Evolutionary conservation across 75 land plant genomes (phyloP).

Genomic region (Pseudotsuga menziesii): DNA sequence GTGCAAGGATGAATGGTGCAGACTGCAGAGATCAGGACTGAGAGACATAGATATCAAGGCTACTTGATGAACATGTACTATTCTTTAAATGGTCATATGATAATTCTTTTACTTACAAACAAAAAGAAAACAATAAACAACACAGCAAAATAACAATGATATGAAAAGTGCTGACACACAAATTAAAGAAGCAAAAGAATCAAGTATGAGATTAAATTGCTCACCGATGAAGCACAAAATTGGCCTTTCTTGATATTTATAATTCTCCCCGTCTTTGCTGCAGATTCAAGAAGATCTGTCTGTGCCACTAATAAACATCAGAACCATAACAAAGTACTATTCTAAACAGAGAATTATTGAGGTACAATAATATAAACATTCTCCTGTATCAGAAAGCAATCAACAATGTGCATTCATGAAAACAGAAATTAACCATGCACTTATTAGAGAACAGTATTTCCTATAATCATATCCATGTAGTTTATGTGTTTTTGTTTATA

Average conservation of each 20-base stretch:
- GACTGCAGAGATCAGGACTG: no score
- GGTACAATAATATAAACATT: neutral
- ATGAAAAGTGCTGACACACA: conserved; percentile 1
- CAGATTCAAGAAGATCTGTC: conserved; percentile 96
- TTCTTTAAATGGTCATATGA: no score
- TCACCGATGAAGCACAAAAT: conserved; percentile 93
- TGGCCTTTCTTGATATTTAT: conserved; percentile 98
- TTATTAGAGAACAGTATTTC: neutral
- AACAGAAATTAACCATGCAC: neutral
- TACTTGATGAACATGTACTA: no score
- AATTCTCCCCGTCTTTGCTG: conserved; percentile 95
- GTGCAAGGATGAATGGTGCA: no score
- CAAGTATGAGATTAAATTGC: conserved; percentile 16
- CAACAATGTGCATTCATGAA: neutral
- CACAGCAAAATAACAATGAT: neutral
- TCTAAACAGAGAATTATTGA: neutral
- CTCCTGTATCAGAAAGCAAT: neutral
- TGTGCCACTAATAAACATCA: conserved; percentile 24
- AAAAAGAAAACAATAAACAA: no score
- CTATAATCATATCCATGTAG: neutral
- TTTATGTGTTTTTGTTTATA: neutral
- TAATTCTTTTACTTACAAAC: no score
- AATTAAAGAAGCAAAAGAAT: neutral
- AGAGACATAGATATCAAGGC: no score
- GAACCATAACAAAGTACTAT: conserved; percentile 4